phyloP scores from a whole-genome alignment of 2,329 filamentous ascomycete genomes.

The Phaeosphaeriaceae sp. region DNA sequence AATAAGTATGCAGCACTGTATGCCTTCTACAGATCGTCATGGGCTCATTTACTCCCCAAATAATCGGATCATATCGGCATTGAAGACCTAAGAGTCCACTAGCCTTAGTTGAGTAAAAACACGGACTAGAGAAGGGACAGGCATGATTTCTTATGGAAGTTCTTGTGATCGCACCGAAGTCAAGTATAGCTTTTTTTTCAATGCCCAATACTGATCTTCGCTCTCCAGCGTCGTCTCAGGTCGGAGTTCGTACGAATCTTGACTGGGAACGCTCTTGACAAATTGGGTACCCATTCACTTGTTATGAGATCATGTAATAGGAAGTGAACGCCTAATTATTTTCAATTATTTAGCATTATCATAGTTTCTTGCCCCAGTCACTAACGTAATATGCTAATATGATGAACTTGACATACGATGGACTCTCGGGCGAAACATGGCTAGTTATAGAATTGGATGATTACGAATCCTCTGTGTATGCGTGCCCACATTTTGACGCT shows the following conservation, averaged over 20 bases:
- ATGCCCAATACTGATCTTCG: constrained; percentile 16
- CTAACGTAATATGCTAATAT: not conserved
- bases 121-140: too few relatives aligned
- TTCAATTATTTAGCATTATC: constrained; percentile 42
- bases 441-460: constrained; percentile 8
- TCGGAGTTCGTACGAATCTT: constrained; percentile 48
- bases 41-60: constrained; percentile 26
- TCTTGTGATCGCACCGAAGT: constrained; percentile 44
- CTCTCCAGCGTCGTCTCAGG: constrained; percentile 55
- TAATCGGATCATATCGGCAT: constrained; percentile 21
- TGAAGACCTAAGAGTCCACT: constrained; percentile 11
- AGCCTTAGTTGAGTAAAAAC: too few relatives aligned
- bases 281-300: constrained; percentile 53
- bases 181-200: constrained; percentile 41
- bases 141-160: constrained; percentile 28
- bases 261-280: constrained; percentile 49
- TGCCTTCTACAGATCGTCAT: constrained; percentile 28
- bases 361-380: not conserved
- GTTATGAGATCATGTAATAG: too few relatives aligned
- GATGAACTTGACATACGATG: constrained; percentile 4
- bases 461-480: constrained; percentile 9
- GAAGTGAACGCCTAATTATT: too few relatives aligned
- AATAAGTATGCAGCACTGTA: constrained; percentile 6
- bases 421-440: not conserved
- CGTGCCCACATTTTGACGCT: constrained; percentile 10